These are phyloP conservation scores for Colletotrichum simmondsii DNA, from an alignment of 2,329 filamentous ascomycete species.

Conservation along the genomic window DNA sequence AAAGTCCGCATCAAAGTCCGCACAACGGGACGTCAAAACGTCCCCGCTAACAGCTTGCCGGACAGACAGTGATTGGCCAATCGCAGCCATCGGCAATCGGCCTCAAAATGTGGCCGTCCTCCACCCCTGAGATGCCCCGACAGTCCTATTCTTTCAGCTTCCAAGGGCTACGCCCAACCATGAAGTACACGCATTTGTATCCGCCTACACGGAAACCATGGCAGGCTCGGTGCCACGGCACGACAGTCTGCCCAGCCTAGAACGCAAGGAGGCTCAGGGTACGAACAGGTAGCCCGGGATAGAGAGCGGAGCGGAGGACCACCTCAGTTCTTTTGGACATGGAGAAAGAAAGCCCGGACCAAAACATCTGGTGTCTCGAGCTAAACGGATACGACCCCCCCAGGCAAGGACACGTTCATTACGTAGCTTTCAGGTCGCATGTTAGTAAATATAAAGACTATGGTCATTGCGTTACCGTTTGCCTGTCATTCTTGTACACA, in stretches of 20 bases:
- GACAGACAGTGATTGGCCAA: slow-evolving; percentile 1
- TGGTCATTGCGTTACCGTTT: background rate
- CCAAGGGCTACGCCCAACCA: background rate
- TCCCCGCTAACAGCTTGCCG: no score
- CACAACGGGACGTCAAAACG: background rate
- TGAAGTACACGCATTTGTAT: background rate
- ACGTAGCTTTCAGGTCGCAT: background rate
- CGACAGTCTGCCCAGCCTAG: background rate
- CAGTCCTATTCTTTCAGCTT: background rate
- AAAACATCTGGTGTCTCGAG: slow-evolving; percentile 22
- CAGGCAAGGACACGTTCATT: background rate
- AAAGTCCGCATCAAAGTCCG: slow-evolving; percentile 2
- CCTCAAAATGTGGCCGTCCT: background rate
- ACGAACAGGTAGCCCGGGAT: background rate
- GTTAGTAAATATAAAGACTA: background rate
- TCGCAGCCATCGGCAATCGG: background rate
- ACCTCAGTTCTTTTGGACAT: background rate
- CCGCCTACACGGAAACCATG: background rate
- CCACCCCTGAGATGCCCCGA: background rate
- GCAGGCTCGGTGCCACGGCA: background rate
- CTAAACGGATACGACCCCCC: background rate
- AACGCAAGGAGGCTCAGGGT: background rate
- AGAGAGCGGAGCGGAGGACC: slow-evolving; percentile 7
- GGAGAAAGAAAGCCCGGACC: slow-evolving; percentile 11
- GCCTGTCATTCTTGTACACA: background rate